A percentile compares a stretch with the other conserved stretches of the same genome.
phyloP scores from a whole-genome alignment of 331 rosid species.

The Cucumis variabilis region DNA sequence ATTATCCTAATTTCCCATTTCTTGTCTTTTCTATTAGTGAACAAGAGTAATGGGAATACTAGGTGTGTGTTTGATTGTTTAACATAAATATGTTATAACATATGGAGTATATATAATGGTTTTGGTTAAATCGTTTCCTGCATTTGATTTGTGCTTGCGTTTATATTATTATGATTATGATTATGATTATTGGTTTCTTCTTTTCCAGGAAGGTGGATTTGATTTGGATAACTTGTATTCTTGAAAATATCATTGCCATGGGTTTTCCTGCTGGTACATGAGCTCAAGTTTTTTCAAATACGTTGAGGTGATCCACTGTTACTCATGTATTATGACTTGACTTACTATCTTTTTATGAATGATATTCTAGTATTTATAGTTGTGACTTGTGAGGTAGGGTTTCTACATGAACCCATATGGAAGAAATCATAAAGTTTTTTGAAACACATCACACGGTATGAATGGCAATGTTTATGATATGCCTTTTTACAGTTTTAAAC shows the following conservation, averaged over 20 bases:
- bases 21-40: not conserved
- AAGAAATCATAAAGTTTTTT: conserved; percentile 96
- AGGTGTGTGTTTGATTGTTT: not conserved
- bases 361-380: conserved; percentile 22
- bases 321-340: conserved; percentile 14
- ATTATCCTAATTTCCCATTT: too few relatives aligned
- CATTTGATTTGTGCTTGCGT: not conserved
- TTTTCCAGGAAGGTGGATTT: conserved; percentile 88
- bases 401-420: conserved; percentile 96
- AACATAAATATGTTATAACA: not conserved
- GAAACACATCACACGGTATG: conserved; percentile 96
- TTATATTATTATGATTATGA: not conserved
- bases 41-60: not conserved
- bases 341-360: conserved; percentile 24
- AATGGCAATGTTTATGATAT: conserved; percentile 6
- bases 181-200: not conserved
- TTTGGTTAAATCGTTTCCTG: not conserved
- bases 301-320: conserved; percentile 75
- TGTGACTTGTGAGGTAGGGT: conserved; percentile 66
- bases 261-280: conserved; percentile 99
- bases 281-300: conserved; percentile 98
- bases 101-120: not conserved
- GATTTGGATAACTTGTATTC: conserved; percentile 97
- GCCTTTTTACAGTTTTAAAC: not conserved
- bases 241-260: conserved; percentile 97